Evolutionary conservation across 805 yeast genomes (phyloP), one percentile per base, ranked within the genome.

Genomic region (Metschnikowia hibisci): DNA sequence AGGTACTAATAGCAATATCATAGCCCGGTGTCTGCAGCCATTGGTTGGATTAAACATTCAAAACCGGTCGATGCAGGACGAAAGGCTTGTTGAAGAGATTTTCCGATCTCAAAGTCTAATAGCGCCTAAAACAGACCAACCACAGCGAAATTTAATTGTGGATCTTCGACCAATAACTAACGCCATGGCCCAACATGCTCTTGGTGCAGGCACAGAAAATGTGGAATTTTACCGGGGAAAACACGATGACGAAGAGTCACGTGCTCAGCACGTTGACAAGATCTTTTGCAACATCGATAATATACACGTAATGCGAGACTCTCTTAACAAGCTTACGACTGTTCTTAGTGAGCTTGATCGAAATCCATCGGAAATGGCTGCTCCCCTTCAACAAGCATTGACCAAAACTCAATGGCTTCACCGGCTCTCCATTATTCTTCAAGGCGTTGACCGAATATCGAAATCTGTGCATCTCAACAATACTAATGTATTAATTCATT

Each of bases 181-280:
- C 62, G 98, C 98, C 6, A 78, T 89, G 78, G 98, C 96, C 0
- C 98, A 93, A 56, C 87, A 87, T 35, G 98, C 98, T 0, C 66
- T 93, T 12, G 99, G 99, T 10, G 99, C 97, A n/a, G 99, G 99
- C 1, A 84, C 96, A 0, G 99, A 93, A 59, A 84, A 78, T 51
- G 86, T 89, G 74, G 97, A 91, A 44, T 80, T 88, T 57, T 91
- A 93, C 64, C 75, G 81, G 39, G 73, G 69, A 1, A 52, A 44
- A 27, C 31, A 35, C 9, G 25, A 45, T n/a, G 40, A 22, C 9
- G 40, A 37, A 5, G 33, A 37, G 27, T 44, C 41, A 11, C 30
- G 39, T 1, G 37, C 12, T 9, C 53, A 61, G 26, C 74, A 73
- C 26, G 76, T 74, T 13, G 83, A 84, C 48, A 83, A 88, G 58